Evolutionary conservation across 805 yeast genomes (phyloP).

Genomic region (Candida verbasci): DNA sequence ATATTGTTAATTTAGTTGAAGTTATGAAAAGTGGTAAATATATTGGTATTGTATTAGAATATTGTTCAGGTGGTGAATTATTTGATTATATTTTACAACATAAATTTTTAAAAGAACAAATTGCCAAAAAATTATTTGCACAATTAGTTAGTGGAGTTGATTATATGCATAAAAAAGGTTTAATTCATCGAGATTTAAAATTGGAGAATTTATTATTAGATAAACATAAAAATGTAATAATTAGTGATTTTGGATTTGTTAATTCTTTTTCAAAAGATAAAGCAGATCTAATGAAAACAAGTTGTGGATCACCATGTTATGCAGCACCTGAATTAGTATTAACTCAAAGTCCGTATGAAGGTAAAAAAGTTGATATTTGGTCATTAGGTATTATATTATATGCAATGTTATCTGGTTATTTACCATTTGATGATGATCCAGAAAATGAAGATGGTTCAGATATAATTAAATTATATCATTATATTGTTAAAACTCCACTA

Average conservation of each 20-base stretch:
- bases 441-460: constrained; percentile 95
- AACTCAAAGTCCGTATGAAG: constrained; percentile 81
- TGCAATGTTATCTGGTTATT: constrained; percentile 95
- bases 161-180: constrained; percentile 78
- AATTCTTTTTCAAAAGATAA: constrained; percentile 64
- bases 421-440: constrained; percentile 97
- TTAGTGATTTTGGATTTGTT: constrained; percentile 93
- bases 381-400: constrained; percentile 92
- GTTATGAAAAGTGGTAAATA: constrained; percentile 91
- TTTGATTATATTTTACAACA: constrained; percentile 88
- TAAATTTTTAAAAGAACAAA: constrained; percentile 78
- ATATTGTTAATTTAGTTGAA: constrained; percentile 86
- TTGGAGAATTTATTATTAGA: constrained; percentile 74
- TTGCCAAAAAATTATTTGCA: constrained; percentile 84
- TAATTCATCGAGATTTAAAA: constrained; percentile 74
- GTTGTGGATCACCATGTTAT: constrained; percentile 97
- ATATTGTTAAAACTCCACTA: constrained; percentile 85
- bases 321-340: constrained; percentile 98
- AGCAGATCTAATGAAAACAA: constrained; percentile 82
- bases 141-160: constrained; percentile 92
- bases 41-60: constrained; percentile 93
- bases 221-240: constrained; percentile 79
- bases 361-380: constrained; percentile 95
- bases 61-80: constrained; percentile 96
- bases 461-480: constrained; percentile 83